Evolutionary conservation across 2,329 filamentous ascomycete genomes (phyloP).

Genomic region (Penicillium capsulatum): DNA sequence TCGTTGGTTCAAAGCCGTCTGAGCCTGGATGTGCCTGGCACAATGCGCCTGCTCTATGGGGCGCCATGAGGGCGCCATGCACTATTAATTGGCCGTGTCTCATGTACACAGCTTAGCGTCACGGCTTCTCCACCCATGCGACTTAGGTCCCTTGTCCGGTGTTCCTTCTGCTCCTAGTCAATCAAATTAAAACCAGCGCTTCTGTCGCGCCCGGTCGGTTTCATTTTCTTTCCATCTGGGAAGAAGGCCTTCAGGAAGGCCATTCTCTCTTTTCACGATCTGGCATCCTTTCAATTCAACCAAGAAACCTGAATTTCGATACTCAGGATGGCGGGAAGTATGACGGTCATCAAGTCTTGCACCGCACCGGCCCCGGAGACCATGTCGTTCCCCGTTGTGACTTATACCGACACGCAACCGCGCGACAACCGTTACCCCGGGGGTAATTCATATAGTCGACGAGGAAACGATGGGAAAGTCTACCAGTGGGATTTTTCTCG

Average conservation of each 20-base stretch:
- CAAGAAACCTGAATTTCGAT: too few species aligned
- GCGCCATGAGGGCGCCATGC: too few species aligned
- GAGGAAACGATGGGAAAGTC: constrained; percentile 8
- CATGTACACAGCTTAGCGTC: constrained; percentile 18
- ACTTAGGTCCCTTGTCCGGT: constrained; percentile 10
- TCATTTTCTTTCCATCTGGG: constrained; percentile 12
- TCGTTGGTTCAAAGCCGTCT: constrained; percentile 5
- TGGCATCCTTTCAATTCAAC: constrained; percentile 3
- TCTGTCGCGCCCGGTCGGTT: constrained; percentile 6
- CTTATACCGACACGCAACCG: constrained; percentile 31
- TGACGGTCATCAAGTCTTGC: constrained; percentile 30
- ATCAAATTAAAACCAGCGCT: constrained; percentile 9
- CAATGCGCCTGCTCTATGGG: background rate
- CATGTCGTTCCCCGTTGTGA: constrained; percentile 32
- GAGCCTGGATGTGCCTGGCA: constrained; percentile 3
- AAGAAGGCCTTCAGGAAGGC: constrained; percentile 39
- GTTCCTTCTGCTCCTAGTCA: constrained; percentile 16
- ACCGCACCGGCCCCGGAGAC: constrained; percentile 23
- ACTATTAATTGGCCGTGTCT: constrained; percentile 13
- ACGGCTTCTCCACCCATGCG: constrained; percentile 20
- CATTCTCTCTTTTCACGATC: constrained; percentile 32
- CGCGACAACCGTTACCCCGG: constrained; percentile 28
- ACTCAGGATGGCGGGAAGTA: constrained; percentile 27
- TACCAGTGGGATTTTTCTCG: constrained; percentile 19
- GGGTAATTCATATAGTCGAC: constrained; percentile 9